These are phyloP conservation scores for Zasmidium angulare DNA, from an alignment of 2,329 filamentous ascomycete genomes.

Conservation along the genomic window DNA sequence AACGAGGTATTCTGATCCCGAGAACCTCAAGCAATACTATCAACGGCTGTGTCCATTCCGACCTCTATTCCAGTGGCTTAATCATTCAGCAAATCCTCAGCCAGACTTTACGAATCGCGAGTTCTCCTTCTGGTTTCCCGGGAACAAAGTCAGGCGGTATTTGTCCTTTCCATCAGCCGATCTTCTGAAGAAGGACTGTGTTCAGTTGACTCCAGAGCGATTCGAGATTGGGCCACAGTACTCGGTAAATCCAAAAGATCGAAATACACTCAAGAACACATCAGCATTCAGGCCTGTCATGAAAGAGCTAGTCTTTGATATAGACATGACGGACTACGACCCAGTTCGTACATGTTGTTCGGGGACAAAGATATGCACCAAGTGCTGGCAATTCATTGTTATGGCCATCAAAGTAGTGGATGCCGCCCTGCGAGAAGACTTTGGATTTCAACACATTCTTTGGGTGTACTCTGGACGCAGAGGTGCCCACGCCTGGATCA, in stretches of 20 bases:
- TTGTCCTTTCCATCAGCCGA: conserved; percentile 73
- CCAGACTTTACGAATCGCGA: conserved; percentile 91
- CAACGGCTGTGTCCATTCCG: conserved; percentile 94
- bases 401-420: conserved; percentile 97
- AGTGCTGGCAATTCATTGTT: conserved; percentile 96
- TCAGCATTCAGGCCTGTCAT: conserved; percentile 80
- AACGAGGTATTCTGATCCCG: conserved; percentile 63
- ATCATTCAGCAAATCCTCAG: conserved; percentile 82
- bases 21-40: conserved; percentile 91
- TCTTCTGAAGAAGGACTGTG: conserved; percentile 82
- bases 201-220: conserved; percentile 82
- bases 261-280: conserved; percentile 80
- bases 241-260: conserved; percentile 86
- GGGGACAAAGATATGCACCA: conserved; percentile 87
- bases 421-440: conserved; percentile 82
- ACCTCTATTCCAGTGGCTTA: conserved; percentile 95
- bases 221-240: conserved; percentile 99
- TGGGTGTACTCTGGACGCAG: conserved; percentile 98
- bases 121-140: conserved; percentile 92
- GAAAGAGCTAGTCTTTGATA: conserved; percentile 98
- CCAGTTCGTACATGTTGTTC: conserved; percentile 93
- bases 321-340: conserved; percentile 98
- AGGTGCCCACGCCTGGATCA: conserved; percentile 98
- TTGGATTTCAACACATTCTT: conserved; percentile 93
- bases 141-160: conserved; percentile 89